Conservation (phyloP, 352 stramenopile species). For the Phytophthora pluvialis region DNA sequence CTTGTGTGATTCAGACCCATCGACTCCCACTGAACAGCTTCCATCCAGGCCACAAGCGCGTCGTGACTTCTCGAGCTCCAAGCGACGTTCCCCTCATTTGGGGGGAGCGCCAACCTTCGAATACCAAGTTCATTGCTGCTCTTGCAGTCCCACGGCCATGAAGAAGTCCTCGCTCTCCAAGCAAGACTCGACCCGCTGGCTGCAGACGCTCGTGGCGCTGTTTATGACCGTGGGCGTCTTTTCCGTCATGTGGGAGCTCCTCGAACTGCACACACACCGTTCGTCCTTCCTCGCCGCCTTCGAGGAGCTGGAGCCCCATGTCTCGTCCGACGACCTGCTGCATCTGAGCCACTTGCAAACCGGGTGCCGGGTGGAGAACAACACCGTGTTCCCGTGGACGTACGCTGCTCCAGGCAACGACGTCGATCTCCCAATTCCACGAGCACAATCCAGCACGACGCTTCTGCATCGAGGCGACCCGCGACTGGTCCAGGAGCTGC, state of each 20-base stretch:
- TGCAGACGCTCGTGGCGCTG: conserved; percentile 25
- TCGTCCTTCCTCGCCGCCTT: conserved; percentile 25
- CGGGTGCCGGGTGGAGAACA: conserved; percentile 39
- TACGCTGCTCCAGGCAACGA: conserved; percentile 25
- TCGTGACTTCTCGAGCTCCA: too few relatives aligned
- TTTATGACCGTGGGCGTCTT: conserved; percentile 23
- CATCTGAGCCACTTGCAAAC: conserved; percentile 44
- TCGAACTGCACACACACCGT: conserved; percentile 18
- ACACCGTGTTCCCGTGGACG: conserved; percentile 46
- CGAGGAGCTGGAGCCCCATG: conserved; percentile 9
- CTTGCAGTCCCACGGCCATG: conserved; percentile 9
- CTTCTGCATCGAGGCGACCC: conserved; percentile 40
- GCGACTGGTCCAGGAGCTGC: conserved; percentile 48
- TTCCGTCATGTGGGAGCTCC: conserved; percentile 30
- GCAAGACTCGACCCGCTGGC: conserved; percentile 19
- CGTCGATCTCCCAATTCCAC: background rate
- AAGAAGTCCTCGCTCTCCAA: conserved; percentile 10
- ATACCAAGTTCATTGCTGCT: too few relatives aligned
- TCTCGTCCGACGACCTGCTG: conserved; percentile 43
- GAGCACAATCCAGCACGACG: conserved; percentile 18
- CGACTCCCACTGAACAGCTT: too few relatives aligned
- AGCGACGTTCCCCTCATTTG: too few relatives aligned
- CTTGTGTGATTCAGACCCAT: too few relatives aligned
- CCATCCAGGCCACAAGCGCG: too few relatives aligned
- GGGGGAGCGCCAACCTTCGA: too few relatives aligned